Evolutionary conservation across 1,284 basidiomycete species (phyloP).

Genomic region (Bondarzewia mesenterica): DNA sequence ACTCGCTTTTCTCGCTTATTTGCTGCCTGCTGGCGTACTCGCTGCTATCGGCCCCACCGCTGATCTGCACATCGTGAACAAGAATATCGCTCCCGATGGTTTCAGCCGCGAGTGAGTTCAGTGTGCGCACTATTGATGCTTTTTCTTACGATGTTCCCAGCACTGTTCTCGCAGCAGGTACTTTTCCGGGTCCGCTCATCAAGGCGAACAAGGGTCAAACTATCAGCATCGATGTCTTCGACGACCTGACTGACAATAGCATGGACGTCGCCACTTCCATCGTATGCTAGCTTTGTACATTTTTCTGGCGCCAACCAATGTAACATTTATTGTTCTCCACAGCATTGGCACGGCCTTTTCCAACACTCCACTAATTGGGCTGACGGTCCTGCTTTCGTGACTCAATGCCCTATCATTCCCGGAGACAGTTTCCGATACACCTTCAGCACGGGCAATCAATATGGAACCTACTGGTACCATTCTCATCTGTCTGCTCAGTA

Average conservation of each 20-base stretch:
- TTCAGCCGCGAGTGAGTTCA: slow-evolving; percentile 25
- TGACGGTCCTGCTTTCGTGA: slow-evolving; percentile 21
- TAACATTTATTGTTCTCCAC: neutral
- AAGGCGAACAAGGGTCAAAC: neutral
- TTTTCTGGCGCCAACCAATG: too few relatives aligned
- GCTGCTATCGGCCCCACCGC: slow-evolving; percentile 23
- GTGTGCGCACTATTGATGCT: neutral
- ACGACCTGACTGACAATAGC: slow-evolving; percentile 2
- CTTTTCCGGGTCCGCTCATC: slow-evolving; percentile 8
- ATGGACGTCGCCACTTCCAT: slow-evolving; percentile 4
- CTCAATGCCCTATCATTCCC: slow-evolving; percentile 15
- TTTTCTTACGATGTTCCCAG: neutral
- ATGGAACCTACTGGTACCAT: slow-evolving; percentile 1
- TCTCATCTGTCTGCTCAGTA: slow-evolving; percentile 13
- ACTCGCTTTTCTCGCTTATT: neutral
- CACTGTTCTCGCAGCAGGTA: slow-evolving; percentile 5
- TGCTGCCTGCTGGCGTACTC: neutral
- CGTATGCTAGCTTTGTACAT: neutral
- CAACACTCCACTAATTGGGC: slow-evolving; percentile 21
- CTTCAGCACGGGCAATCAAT: neutral
- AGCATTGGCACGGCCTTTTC: slow-evolving; percentile 11
- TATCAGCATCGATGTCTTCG: slow-evolving; percentile 3
- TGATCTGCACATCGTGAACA: slow-evolving; percentile 28
- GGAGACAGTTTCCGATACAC: slow-evolving; percentile 10
- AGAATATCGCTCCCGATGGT: slow-evolving; percentile 32